phyloP scores from a whole-genome alignment of 2,329 filamentous ascomycete genomes.

The Aspergillus sp. region DNA sequence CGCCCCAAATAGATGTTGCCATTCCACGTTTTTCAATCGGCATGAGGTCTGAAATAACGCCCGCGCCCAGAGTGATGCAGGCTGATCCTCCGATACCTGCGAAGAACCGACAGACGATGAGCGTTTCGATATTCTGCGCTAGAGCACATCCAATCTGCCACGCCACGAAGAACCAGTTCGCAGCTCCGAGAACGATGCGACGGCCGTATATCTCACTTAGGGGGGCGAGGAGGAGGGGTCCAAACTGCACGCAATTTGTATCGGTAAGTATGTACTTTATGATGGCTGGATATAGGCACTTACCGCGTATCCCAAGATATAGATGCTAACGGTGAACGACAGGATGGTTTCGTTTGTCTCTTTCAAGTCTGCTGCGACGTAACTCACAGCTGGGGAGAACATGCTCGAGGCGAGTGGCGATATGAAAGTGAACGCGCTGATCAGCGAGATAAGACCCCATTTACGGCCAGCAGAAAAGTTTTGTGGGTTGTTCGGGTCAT shows the following conservation, averaged over 20 bases:
- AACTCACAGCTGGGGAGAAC: conserved; percentile 28
- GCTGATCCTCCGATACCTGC: conserved; percentile 45
- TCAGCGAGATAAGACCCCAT: conserved; percentile 25
- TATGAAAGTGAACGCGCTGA: conserved; percentile 30
- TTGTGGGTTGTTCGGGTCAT: conserved; percentile 58
- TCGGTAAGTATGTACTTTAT: not conserved
- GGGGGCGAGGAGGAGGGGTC: conserved; percentile 64
- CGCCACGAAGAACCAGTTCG: conserved; percentile 55
- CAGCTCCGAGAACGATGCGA: conserved; percentile 58
- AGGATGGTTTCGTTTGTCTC: conserved; percentile 24
- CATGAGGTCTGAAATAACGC: conserved; percentile 48
- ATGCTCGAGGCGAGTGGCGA: conserved; percentile 35
- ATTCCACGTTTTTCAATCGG: conserved; percentile 40
- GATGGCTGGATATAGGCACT: conserved; percentile 1
- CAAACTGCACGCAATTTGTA: conserved; percentile 41
- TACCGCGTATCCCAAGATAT: conserved; percentile 29
- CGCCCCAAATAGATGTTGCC: conserved; percentile 43
- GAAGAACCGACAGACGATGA: conserved; percentile 65
- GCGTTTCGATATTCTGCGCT: conserved; percentile 54
- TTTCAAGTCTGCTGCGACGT: conserved; percentile 21
- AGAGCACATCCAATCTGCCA: conserved; percentile 62
- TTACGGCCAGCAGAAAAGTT: conserved; percentile 45
- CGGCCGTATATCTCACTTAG: conserved; percentile 63
- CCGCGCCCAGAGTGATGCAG: conserved; percentile 44
- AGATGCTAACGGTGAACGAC: conserved; percentile 32